Base-by-base conservation (phyloP, 1,139 yeast species). In the Sugiyamaella grinbergsii region DNA sequence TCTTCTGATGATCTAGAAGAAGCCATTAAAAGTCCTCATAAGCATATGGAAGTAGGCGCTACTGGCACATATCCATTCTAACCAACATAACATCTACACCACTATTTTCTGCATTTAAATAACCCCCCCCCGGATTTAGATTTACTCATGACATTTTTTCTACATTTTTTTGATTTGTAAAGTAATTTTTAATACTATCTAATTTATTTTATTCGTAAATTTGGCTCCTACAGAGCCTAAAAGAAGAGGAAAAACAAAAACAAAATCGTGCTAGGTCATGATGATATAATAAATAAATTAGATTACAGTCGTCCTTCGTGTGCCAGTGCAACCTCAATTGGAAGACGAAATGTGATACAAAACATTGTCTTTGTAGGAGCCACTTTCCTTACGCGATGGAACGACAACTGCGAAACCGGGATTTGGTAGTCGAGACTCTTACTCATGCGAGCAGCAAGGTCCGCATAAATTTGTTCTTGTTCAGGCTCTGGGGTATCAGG, bases 321-420 rank as follows among this genome's bases (percentile, higher is more conserved):
- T 6, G 45, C 26, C 8, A 52, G 18, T 2, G 96, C 96, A 29
- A 91, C 89, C 54, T 79, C 84, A 54, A 75, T 75, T 0, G 98
- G 98, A 38, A 93, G 74, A 60, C 70, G 69, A 69, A 91, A 90
- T 7, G 91, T 75, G 3, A 88, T 87, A 67, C 98, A 90, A 66
- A 81, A 91, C 98, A 93, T 93, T 29, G 93, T 93, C 66, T 93
- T 94, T 1, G 97, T 89, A 2, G 98, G 98, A 0, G 98, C 93
- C 11, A 94, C 98, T 65, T 83, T 83, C 63, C 98, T 80, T 11
- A 94, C 98, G 58, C 85, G 72, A 64, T 91, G 98, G 68, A 90
- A 85, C 0, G 70, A 64, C 39, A 86, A 71, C 0, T 70, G 60
- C 8, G 50, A 63, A 5, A 73, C 69, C 1, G 81, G 71, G 15